phyloP scores from a whole-genome alignment of 192 early-diverging fungal genomes.

The Gaertneriomyces semiglobifer region DNA sequence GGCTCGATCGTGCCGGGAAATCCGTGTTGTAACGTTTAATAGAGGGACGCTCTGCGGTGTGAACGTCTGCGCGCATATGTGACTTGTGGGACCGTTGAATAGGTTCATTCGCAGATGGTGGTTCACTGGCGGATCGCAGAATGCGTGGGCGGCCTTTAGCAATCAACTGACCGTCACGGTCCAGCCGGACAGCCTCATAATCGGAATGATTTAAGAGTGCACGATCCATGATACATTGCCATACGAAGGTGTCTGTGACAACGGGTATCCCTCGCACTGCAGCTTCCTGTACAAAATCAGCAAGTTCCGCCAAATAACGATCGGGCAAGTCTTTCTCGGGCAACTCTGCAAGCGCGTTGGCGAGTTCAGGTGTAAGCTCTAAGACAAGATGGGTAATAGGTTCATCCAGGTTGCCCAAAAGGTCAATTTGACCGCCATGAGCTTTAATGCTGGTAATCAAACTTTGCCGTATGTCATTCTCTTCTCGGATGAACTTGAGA shows the following conservation, averaged over 20 bases:
- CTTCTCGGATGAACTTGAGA: too few species aligned
- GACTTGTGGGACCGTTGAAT: slow-evolving; percentile 10
- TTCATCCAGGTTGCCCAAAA: too few species aligned
- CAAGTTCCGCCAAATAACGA: not conserved
- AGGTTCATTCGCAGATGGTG: not conserved
- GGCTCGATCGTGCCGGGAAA: slow-evolving; percentile 5
- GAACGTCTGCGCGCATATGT: slow-evolving; percentile 8
- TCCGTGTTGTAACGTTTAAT: slow-evolving; percentile 28
- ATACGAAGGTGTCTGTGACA: slow-evolving; percentile 26
- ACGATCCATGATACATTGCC: slow-evolving; percentile 29
- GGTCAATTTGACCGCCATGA: too few species aligned
- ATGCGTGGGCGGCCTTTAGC: slow-evolving; percentile 20
- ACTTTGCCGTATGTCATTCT: too few species aligned
- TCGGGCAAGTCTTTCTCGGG: too few species aligned
- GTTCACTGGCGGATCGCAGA: slow-evolving; percentile 26
- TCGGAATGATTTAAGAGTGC: slow-evolving; percentile 8
- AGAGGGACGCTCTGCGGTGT: slow-evolving; percentile 20
- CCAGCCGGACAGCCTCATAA: slow-evolving; percentile 28
- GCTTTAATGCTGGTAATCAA: too few species aligned
- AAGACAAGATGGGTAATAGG: not conserved
- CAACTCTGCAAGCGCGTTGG: not conserved
- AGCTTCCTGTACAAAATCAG: slow-evolving; percentile 28
- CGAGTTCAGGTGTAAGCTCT: slow-evolving; percentile 8
- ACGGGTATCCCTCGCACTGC: slow-evolving; percentile 19
- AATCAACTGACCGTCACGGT: slow-evolving; percentile 20